These are phyloP conservation scores for Rutstroemia sp. DNA, from an alignment of 2,329 filamentous ascomycete genomes.

Conservation along the genomic window DNA sequence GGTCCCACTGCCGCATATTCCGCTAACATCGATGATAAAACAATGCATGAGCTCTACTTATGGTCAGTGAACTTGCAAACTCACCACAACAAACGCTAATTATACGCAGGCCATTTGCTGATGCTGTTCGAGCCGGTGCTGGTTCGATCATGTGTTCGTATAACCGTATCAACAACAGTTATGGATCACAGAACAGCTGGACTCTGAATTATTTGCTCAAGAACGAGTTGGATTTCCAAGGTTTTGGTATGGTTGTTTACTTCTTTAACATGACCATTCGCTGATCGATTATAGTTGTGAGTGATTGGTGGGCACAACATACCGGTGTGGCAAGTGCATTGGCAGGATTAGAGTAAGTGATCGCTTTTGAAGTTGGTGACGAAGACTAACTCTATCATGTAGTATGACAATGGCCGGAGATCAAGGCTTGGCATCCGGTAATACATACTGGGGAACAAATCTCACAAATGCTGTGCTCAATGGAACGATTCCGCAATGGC, in stretches of 20 bases:
- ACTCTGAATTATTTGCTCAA: constrained; percentile 70
- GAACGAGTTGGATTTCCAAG: constrained; percentile 72
- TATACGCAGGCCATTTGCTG: constrained; percentile 54
- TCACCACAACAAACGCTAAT: constrained; percentile 39
- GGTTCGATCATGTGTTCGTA: constrained; percentile 82
- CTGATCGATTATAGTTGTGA: constrained; percentile 47
- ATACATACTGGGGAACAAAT: constrained; percentile 67
- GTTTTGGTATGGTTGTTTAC: constrained; percentile 59
- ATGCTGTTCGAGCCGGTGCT: constrained; percentile 61
- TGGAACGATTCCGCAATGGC: constrained; percentile 79
- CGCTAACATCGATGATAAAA: constrained; percentile 49
- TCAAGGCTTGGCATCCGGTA: constrained; percentile 63
- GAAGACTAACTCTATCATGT: constrained; percentile 33
- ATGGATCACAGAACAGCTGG: constrained; percentile 72
- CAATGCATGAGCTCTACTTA: constrained; percentile 52
- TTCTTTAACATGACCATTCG: too few relatives aligned
- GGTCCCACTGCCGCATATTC: constrained; percentile 43
- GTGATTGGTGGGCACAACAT: constrained; percentile 61
- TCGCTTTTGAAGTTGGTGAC: background rate
- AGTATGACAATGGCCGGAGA: constrained; percentile 92
- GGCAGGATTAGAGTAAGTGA: constrained; percentile 33
- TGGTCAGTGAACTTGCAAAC: constrained; percentile 41
- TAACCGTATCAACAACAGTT: constrained; percentile 74
- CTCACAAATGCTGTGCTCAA: constrained; percentile 83
- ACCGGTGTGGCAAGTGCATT: background rate